Conservation (phyloP, 306 rosid genomes). For the Rubus parviflorus region DNA sequence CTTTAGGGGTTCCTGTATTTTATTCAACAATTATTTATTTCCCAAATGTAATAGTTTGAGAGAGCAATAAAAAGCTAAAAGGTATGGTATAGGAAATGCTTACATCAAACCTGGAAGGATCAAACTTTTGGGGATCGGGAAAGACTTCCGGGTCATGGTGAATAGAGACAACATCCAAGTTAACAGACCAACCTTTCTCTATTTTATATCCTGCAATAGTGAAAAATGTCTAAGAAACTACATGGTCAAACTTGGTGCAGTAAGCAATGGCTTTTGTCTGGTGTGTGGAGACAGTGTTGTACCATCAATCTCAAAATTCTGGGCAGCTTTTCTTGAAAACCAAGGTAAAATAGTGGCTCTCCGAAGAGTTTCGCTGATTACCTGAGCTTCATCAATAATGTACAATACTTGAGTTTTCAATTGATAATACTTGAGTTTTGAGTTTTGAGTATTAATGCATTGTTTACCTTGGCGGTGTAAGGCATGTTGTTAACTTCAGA, state of each 20-base stretch:
- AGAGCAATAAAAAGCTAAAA: neutral
- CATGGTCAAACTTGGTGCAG: neutral
- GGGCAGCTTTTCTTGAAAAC: slow-evolving; percentile 85
- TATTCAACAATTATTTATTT: slow-evolving; percentile 3
- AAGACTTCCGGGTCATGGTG: slow-evolving; percentile 67
- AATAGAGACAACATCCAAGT: slow-evolving; percentile 83
- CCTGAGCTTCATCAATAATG: slow-evolving; percentile 38
- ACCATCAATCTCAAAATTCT: slow-evolving; percentile 82
- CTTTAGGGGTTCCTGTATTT: slow-evolving; percentile 59
- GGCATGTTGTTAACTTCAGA: slow-evolving; percentile 75
- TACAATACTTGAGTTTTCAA: neutral
- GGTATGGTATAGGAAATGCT: slow-evolving; percentile 6
- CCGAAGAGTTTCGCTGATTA: slow-evolving; percentile 75
- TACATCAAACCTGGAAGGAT: slow-evolving; percentile 86
- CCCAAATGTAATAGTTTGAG: neutral
- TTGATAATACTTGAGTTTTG: neutral
- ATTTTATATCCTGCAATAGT: slow-evolving; percentile 57
- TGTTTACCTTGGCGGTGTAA: slow-evolving; percentile 69
- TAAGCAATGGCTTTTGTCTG: neutral
- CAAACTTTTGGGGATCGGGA: slow-evolving; percentile 63
- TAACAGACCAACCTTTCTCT: slow-evolving; percentile 81
- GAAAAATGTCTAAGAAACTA: slow-evolving; percentile 6
- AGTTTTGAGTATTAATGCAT: neutral
- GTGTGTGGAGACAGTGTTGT: slow-evolving; percentile 4
- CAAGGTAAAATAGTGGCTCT: slow-evolving; percentile 85